Conservation (phyloP, 2,329 filamentous ascomycete species). For the Thelonectria blattea region DNA sequence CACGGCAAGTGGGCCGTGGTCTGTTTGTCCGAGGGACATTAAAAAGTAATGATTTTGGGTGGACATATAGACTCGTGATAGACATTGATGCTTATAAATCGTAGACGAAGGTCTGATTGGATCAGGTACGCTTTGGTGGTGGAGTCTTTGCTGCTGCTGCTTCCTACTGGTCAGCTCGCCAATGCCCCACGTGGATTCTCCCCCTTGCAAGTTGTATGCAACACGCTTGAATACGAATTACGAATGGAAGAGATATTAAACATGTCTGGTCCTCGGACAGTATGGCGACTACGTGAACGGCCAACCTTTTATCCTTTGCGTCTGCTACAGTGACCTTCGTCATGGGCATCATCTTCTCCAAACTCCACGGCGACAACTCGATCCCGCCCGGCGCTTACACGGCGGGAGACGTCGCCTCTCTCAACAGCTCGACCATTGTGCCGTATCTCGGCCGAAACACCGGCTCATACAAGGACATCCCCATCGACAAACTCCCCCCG, state of each 20-base stretch:
- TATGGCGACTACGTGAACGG: neutral
- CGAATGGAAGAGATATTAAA: neutral
- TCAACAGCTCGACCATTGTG: conserved; percentile 25
- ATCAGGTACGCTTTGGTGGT: too few relatives aligned
- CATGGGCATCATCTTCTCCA: conserved; percentile 29
- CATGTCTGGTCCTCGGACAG: neutral
- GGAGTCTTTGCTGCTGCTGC: neutral
- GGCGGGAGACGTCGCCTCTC: conserved; percentile 4
- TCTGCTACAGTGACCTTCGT: neutral
- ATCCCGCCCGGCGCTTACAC: conserved; percentile 16
- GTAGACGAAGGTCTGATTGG: too few relatives aligned
- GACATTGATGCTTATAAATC: neutral
- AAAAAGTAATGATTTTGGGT: conserved; percentile 18
- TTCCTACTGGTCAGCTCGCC: conserved; percentile 10
- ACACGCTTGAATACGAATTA: too few relatives aligned
- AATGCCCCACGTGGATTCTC: conserved; percentile 2
- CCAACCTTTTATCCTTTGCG: neutral
- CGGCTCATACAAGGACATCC: conserved; percentile 20
- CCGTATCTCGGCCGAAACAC: conserved; percentile 33
- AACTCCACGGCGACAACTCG: conserved; percentile 13
- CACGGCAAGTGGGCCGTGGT: conserved; percentile 97
- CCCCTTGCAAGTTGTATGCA: neutral
- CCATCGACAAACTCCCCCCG: conserved; percentile 20
- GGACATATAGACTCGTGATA: conserved; percentile 22
- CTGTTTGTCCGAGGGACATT: conserved; percentile 50